Conservation (phyloP, 2,329 filamentous ascomycete species). For the Sporothrix sp. region DNA sequence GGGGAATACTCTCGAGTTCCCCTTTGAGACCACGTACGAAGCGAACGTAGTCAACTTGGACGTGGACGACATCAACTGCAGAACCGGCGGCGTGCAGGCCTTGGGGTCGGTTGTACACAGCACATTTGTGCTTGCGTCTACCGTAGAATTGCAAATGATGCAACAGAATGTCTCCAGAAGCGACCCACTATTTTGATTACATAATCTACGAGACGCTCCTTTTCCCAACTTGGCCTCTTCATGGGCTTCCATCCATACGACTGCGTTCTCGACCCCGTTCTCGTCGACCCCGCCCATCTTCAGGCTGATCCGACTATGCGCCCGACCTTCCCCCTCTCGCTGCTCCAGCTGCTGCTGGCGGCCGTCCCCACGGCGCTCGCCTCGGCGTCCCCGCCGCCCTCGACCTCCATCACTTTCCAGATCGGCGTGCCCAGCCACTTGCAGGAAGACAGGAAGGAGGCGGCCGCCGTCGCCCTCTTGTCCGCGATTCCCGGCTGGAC, state of each 20-base stretch:
- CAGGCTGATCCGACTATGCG: constrained; percentile 1
- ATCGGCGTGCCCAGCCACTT: constrained; percentile 10
- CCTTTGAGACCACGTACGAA: too few species aligned
- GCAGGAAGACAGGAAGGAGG: neutral
- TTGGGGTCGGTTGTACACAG: too few species aligned
- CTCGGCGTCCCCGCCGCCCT: neutral
- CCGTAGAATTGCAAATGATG: too few species aligned
- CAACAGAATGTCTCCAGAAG: too few species aligned
- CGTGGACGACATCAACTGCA: too few species aligned
- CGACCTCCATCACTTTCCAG: constrained; percentile 14
- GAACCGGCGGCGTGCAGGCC: too few species aligned
- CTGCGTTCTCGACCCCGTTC: neutral
- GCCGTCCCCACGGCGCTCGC: constrained; percentile 1
- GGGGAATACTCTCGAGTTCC: neutral
- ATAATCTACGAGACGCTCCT: too few species aligned
- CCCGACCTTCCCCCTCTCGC: neutral
- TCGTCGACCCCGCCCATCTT: neutral
- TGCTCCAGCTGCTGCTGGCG: constrained; percentile 9
- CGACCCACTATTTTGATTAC: too few species aligned
- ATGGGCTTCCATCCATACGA: neutral
- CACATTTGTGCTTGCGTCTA: too few species aligned
- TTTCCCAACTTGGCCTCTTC: neutral
- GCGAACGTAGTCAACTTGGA: too few species aligned
- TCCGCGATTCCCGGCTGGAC: constrained; percentile 48
- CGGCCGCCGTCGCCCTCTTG: constrained; percentile 3